Evolutionary conservation across 1,284 basidiomycete genomes (phyloP), one percentile per base, ranked within the genome.

Genomic region (Cutaneotrichosporon dermatis): DNA sequence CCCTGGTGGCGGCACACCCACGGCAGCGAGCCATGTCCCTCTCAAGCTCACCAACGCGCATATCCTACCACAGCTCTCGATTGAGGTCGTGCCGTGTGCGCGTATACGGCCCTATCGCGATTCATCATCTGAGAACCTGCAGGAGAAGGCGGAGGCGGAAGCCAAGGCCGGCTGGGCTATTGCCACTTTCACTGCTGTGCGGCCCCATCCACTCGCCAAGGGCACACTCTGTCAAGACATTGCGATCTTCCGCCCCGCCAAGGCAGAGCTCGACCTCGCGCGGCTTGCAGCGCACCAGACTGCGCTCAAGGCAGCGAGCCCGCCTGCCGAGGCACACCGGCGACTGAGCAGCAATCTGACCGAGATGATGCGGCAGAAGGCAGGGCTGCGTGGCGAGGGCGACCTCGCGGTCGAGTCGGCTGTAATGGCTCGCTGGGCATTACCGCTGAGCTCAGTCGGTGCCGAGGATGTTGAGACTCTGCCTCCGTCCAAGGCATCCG

Each of bases 1-100:
- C 68, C 88, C 89, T 0, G 85, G 85, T 58, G 89, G 89, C 1
- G 89, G 90, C 3, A 80, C 79, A 54, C 80, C 87, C 0, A 84
- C 88, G 70, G 77, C 83, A 7, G 69, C 73, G 15, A 87, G 86
- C 58, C 88, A 91, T 77, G 70, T 86, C 41, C 79, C 83, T 40
- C 81, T 82, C 3, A 80, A 77, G 68, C 83, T 88, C 0, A 71
- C 79, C 69, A 88, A 90, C 66, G 75, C 80, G 2, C 72, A 76
- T 7, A 80, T 81, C 54, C 66, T 82, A 81, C 81, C 83, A 69
- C 79, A 83, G 2, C 76, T 83, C 4, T 83, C 83, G 4, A 82
- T 82, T 4, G 81, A 84, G 49, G 70, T 90, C 34, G 63, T 76
- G 4, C 84, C 89, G 16, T 51, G 25, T 12, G 50, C 50, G 3